phyloP scores from a whole-genome alignment of 108 stramenopile genomes.

The Tribonema minus region DNA sequence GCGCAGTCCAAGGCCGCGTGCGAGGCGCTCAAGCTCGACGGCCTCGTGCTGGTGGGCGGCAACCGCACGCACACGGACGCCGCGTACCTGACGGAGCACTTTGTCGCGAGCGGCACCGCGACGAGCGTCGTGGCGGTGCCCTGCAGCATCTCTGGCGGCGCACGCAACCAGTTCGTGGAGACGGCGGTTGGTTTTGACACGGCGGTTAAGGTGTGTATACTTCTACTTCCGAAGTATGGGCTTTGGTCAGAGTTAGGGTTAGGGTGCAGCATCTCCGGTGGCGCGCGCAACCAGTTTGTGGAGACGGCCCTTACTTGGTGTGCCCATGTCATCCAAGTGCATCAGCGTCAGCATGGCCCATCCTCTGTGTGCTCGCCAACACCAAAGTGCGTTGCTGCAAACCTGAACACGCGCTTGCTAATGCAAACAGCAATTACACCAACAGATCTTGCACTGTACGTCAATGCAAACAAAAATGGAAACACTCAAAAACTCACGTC shows the following conservation, averaged over 20 bases:
- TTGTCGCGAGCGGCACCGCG: conserved; percentile 23
- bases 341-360: conserved; percentile 27
- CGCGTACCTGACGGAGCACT: conserved; percentile 49
- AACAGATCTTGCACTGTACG: too few relatives aligned
- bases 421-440: too few relatives aligned
- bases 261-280: conserved; percentile 50
- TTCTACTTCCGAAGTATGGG: too few relatives aligned
- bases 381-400: too few relatives aligned
- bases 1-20: conserved; percentile 23
- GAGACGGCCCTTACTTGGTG: conserved; percentile 47
- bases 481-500: too few relatives aligned
- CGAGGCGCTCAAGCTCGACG: conserved; percentile 35
- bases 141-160: conserved; percentile 45
- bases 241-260: too few relatives aligned
- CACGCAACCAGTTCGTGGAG: conserved; percentile 55
- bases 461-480: too few relatives aligned
- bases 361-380: too few relatives aligned
- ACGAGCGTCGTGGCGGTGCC: conserved; percentile 46
- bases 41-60: conserved; percentile 46
- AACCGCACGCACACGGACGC: conserved; percentile 47
- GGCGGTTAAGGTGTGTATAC: conserved; percentile 31
- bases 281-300: conserved; percentile 54
- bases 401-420: too few relatives aligned
- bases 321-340: too few relatives aligned
- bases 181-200: conserved; percentile 52